Conservation (phyloP, 352 stramenopile genomes). For the Phytophthora pistaciae region DNA sequence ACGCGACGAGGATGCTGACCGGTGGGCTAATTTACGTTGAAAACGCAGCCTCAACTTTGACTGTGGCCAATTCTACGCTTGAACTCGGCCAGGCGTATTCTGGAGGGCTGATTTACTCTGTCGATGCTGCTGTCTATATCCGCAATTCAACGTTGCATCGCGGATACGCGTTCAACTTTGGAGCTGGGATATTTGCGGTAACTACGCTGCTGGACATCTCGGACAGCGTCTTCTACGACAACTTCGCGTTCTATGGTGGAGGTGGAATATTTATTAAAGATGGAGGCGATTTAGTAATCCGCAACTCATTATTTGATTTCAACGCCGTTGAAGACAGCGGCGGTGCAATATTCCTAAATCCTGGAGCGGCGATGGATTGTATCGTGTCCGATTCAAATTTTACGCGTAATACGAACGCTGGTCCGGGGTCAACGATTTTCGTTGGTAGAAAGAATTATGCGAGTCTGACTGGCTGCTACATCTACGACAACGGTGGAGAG, state of each 20-base stretch:
- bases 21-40: conserved; percentile 61
- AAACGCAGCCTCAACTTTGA: conserved; percentile 37
- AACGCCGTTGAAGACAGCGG: conserved; percentile 61
- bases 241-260: conserved; percentile 70
- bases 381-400: conserved; percentile 43
- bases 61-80: conserved; percentile 48
- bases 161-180: conserved; percentile 58
- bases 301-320: conserved; percentile 22
- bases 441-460: conserved; percentile 63
- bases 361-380: conserved; percentile 38
- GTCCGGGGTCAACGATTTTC: conserved; percentile 59
- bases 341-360: conserved; percentile 53
- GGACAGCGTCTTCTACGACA: conserved; percentile 40
- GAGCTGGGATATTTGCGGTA: conserved; percentile 53
- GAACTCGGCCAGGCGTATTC: conserved; percentile 45
- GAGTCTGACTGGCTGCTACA: conserved; percentile 18
- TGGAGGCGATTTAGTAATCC: conserved; percentile 31
- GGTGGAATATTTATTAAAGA: conserved; percentile 63
- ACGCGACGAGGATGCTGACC: conserved; percentile 32
- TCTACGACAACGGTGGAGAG: conserved; percentile 46
- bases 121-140: conserved; percentile 34
- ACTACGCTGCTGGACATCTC: conserved; percentile 29
- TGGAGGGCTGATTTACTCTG: conserved; percentile 58
- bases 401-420: conserved; percentile 54
- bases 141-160: conserved; percentile 46